Base-by-base conservation (phyloP, 805 yeast genomes). In the Allodekkera sacchari region DNA sequence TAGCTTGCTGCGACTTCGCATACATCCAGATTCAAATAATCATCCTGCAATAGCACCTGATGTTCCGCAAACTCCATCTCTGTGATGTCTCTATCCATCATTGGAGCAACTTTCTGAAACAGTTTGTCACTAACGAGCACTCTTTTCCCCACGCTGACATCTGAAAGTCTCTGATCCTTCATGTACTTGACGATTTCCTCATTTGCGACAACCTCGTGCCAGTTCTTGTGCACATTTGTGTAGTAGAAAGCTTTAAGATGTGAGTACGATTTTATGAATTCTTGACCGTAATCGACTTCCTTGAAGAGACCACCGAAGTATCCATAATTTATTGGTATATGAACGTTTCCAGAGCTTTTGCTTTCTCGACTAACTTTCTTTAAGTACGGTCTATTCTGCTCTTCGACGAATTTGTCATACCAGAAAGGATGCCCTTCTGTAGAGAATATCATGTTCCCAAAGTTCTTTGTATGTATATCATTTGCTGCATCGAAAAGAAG, bases 391-490 rank as follows among this genome's bases (percentile, higher is more conserved):
- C 7, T 17, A 18, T 19, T 18, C 12, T 20, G 13, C 7, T 11
- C 6, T n/a, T 22, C 12, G 8, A 29, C 19, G 8, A 64, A 34
- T 5, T 54, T 40, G 28, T 71, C 71, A 32, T 69, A 63, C 94
- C 95, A 84, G 39, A 87, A 52, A 4, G 95, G 95, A 53, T 88
- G 97, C 0, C 88, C 96, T 47, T 88, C 97, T 0, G 97, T 88
- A 9, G 89, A 72, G 53, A 87, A 81, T 28, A 80, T 55, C 4
- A 53, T 38, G 27, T 53, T 56, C 20, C 62, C 55, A 3, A 55
- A 54, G 18, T 61, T 57, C 12, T 49, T 45, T 2, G 56, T 53
- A 33, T 51, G 49, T 1, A 70, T 42, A 58, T 74, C 66, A 48
- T 85, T 76, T 5, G 63, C 67, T 11, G 66, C 77, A 48, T 85